Base-by-base conservation (phyloP, 2,329 filamentous ascomycete genomes). In the Neopestalotiopsis clavispora region DNA sequence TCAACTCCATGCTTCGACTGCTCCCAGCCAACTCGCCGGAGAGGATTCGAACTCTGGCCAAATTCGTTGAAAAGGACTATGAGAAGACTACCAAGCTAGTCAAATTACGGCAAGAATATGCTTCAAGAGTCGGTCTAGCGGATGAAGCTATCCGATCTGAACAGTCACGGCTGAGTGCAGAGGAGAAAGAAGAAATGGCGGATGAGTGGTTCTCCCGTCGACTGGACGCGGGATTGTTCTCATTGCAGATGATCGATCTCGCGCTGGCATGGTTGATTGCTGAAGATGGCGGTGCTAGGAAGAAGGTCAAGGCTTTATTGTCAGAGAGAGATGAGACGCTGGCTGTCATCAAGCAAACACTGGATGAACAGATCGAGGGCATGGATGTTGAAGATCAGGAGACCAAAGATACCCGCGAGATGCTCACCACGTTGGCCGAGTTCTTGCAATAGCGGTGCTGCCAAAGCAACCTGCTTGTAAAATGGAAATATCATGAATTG, bases 1-100 rank as follows among this genome's bases (percentile, higher is more conserved):
- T 98, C 71, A 89, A 93, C 0, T 93, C 92, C 0, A 87, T 99
- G 78, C 85, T 99, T 1, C 91, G 94, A 30, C 86, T 91, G 4
- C 81, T 99, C 1, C 94, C 95, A 0, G 92, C 90, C 17, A 89
- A 94, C 40, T 94, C 93, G 1, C 85, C 93, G 0, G 86, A 91
- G 40, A 89, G 96, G 5, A 97, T 98, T 74, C 89, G 96, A 4
- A 88, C 92, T 0, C 86, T 98, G 4, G 95, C 95, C 62, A 99
- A 99, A 77, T 98, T 98, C 75, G 92, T 97, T 20, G 96, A 99
- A 79, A 97, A 94, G 77, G 91, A 97, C 72, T 97, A 97, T 78
- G 94, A 91, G 73, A 98, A 98, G 84, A 89, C 94, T 49, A 82
- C 78, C 5, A 93, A 91, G 77, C 84, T 98, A 4, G 79, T 97